Base-by-base conservation (phyloP, 2,329 filamentous ascomycete genomes). In the Cyphellophora europaea region DNA sequence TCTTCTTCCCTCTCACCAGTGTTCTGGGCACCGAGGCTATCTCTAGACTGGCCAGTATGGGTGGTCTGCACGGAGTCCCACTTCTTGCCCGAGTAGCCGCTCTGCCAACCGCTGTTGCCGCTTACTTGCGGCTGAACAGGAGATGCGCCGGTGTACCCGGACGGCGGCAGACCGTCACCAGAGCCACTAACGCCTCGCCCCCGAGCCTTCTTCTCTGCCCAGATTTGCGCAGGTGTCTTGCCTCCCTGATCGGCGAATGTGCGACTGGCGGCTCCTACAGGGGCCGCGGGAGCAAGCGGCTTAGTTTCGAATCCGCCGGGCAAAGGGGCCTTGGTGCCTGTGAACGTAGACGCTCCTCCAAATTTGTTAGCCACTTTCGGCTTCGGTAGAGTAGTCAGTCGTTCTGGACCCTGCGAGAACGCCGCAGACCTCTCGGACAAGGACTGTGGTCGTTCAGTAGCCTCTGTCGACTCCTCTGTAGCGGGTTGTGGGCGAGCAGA, bases 181-280 rank as follows among this genome's bases (percentile, higher is more conserved):
- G 65, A 65, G 30, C 73, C 79, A 33, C 59, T 67, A 15, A 58
- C 47, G 14, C 72, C 77, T 38, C 79, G 72, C 56, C 91, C 78
- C 41, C 78, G 79, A 23, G 84, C 89, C 67, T 96, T 96, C 67
- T 88, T 93, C 67, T 98, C 91, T 0, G 89, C 89, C 91, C 91
- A 98, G 21, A 94, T 65, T 59, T 98, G 91, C 18, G 91, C 88
- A 5, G 91, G 91, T 4, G 91, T 96, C 68, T 96, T 98, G 43
- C 91, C 91, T 44, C 83, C 88, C 57, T 93, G 70, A 48, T 95
- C 88, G 11, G 91, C 91, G 65, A 96, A 98, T 1, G 87, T 94
- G 52, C 86, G 79, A 62, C 86, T 93, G 23, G 88, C 87, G 45
- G 77, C 72, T 16, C 86, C 87, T 16, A 94, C 71, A 5, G 82